These are phyloP conservation scores for Lasiodiplodia sp. DNA, from an alignment of 2,329 filamentous ascomycete genomes.

Conservation along the genomic window DNA sequence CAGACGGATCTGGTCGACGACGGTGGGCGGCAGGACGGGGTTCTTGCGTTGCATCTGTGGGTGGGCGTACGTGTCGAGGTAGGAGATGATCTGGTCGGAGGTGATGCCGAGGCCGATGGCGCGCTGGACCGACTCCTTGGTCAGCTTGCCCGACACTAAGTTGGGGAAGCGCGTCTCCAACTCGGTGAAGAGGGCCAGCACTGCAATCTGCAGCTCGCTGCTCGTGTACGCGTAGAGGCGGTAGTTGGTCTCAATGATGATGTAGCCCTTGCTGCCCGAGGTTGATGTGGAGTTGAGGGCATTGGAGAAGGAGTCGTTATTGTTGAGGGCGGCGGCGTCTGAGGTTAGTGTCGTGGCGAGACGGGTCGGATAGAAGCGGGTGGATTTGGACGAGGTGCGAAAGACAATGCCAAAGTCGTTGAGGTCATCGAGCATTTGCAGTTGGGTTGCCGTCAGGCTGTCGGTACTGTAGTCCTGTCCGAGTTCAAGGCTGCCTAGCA, in stretches of 20 bases:
- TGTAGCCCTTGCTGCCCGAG: constrained; percentile 76
- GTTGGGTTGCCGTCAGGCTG: constrained; percentile 80
- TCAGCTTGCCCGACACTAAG: constrained; percentile 90
- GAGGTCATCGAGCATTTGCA: constrained; percentile 88
- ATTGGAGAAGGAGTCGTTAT: constrained; percentile 72
- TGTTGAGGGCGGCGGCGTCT: constrained; percentile 75
- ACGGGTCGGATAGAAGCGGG: constrained; percentile 84
- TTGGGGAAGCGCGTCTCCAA: constrained; percentile 92
- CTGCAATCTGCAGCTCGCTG: constrained; percentile 91
- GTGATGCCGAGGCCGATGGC: constrained; percentile 93
- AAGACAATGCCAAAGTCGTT: constrained; percentile 94
- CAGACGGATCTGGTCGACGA: constrained; percentile 94
- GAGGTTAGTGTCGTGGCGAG: constrained; percentile 91
- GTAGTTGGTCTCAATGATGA: constrained; percentile 98
- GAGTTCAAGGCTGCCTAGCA: constrained; percentile 90
- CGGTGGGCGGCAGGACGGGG: constrained; percentile 88
- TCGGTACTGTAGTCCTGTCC: constrained; percentile 89
- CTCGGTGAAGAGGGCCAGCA: constrained; percentile 87
- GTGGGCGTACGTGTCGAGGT: constrained; percentile 90
- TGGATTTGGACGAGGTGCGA: constrained; percentile 52
- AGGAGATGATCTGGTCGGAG: constrained; percentile 91
- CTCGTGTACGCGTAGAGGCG: constrained; percentile 96
- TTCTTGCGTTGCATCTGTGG: constrained; percentile 83
- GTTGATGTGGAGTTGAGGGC: constrained; percentile 58
- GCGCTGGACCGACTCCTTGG: constrained; percentile 83